Percentiles rank a stretch among this genome's conserved stretches.
Conservation (phyloP, 140 eudicot species). For the Flaveria floridana region DNA sequence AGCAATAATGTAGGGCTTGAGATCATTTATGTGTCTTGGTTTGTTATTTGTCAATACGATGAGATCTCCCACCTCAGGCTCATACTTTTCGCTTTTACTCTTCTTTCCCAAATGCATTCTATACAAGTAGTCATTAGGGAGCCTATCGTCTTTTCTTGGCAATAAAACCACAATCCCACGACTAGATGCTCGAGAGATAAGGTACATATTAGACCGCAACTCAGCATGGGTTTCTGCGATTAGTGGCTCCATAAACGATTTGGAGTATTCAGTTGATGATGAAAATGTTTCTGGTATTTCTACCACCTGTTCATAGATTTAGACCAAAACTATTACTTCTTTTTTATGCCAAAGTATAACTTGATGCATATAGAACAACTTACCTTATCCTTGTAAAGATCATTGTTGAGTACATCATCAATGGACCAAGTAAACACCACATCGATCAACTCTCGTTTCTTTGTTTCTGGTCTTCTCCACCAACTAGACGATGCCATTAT, state of each 20-base stretch:
- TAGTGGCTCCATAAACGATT: constrained; percentile 34
- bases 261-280: constrained; percentile 24
- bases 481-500: constrained; percentile 29
- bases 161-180: constrained; percentile 22
- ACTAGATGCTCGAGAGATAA: constrained; percentile 25
- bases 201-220: constrained; percentile 31
- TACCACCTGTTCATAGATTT: constrained; percentile 25
- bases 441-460: constrained; percentile 36
- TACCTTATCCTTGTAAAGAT: constrained; percentile 49
- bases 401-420: constrained; percentile 38
- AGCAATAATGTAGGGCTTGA: constrained; percentile 42
- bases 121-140: constrained; percentile 29
- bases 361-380: constrained; percentile 21
- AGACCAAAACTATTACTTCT: not conserved
- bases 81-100: constrained; percentile 17
- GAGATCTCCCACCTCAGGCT: constrained; percentile 43
- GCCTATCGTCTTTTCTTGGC: not conserved
- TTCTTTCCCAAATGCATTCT: constrained; percentile 10
- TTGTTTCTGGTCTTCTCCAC: constrained; percentile 22
- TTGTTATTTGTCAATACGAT: constrained; percentile 27
- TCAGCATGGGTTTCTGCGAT: constrained; percentile 37
- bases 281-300: constrained; percentile 29
- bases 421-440: constrained; percentile 58
- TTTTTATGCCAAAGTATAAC: not conserved
- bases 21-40: constrained; percentile 27